Evolutionary conservation across 805 yeast genomes (phyloP).

Genomic region (Kluyveromyces starmeri): DNA sequence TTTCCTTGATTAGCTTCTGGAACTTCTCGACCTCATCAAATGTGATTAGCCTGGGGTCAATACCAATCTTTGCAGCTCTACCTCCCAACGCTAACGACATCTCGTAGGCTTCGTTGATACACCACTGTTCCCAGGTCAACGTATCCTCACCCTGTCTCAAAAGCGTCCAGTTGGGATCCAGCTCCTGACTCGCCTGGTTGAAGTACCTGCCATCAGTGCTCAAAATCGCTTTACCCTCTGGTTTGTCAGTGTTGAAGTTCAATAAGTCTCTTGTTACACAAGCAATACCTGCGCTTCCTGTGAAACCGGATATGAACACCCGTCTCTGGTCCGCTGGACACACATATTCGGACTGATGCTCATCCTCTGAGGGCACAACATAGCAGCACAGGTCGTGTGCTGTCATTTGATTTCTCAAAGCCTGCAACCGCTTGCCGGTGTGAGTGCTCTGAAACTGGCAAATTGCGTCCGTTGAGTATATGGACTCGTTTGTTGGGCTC

Average conservation of each 20-base stretch:
- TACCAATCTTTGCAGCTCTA: conserved; percentile 52
- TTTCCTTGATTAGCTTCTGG: conserved; percentile 22
- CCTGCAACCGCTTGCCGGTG: conserved; percentile 50
- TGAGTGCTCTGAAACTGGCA: conserved; percentile 39
- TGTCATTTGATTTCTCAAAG: conserved; percentile 57
- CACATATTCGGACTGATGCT: conserved; percentile 88
- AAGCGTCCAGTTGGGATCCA: conserved; percentile 70
- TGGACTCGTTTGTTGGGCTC: conserved; percentile 25
- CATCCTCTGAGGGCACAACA: conserved; percentile 80
- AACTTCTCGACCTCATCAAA: conserved; percentile 30
- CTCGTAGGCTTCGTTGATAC: conserved; percentile 44
- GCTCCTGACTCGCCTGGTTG: conserved; percentile 77
- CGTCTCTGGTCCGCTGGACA: conserved; percentile 75
- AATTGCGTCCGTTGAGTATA: conserved; percentile 32
- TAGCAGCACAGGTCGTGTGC: conserved; percentile 60
- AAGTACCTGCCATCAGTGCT: conserved; percentile 95
- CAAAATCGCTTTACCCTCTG: conserved; percentile 62
- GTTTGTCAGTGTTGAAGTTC: conserved; percentile 31
- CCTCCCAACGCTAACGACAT: conserved; percentile 34
- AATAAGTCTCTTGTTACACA: conserved; percentile 51
- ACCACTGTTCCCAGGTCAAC: conserved; percentile 77
- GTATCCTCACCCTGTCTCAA: conserved; percentile 75
- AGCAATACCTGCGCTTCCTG: conserved; percentile 91
- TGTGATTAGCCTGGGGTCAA: conserved; percentile 72
- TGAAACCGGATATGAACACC: conserved; percentile 75